Evolutionary conservation across 2,329 filamentous ascomycete genomes (phyloP).

Genomic region (Emericellopsis atlantica): DNA sequence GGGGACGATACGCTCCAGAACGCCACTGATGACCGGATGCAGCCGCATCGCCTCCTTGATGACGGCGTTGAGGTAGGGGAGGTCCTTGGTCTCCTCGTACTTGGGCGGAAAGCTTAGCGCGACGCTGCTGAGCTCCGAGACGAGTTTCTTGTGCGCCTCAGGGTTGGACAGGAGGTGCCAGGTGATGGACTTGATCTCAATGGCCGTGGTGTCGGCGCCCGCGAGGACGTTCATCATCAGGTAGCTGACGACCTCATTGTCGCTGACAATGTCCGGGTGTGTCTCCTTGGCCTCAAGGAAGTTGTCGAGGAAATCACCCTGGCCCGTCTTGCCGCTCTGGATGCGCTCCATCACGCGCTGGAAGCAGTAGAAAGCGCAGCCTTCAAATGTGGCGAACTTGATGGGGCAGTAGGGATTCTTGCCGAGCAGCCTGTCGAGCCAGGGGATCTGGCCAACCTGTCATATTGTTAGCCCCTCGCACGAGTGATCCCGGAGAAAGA

Average conservation of each 20-base stretch:
- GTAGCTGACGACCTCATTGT: slow-evolving; percentile 3
- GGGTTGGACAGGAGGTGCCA: slow-evolving; percentile 23
- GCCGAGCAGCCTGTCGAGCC: slow-evolving; percentile 3
- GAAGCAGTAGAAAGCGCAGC: slow-evolving; percentile 1
- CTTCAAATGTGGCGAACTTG: slow-evolving; percentile 4
- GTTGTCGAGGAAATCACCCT: slow-evolving; percentile 2
- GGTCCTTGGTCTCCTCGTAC: slow-evolving; percentile 11
- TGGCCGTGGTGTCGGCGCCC: slow-evolving; percentile 23
- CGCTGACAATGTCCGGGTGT: slow-evolving; percentile 1
- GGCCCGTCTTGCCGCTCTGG: neutral
- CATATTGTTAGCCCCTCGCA: neutral
- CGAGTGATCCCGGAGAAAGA: neutral
- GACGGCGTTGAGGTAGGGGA: slow-evolving; percentile 34
- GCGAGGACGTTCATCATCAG: slow-evolving; percentile 12
- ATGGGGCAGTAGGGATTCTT: slow-evolving; percentile 5
- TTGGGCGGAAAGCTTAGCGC: slow-evolving; percentile 9
- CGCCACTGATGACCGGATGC: slow-evolving; percentile 32
- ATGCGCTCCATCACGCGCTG: slow-evolving; percentile 3
- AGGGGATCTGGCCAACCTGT: slow-evolving; percentile 4
- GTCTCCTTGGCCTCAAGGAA: slow-evolving; percentile 2
- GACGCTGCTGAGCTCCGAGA: slow-evolving; percentile 23
- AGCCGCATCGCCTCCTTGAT: slow-evolving; percentile 36
- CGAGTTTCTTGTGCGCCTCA: slow-evolving; percentile 11
- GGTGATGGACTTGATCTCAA: slow-evolving; percentile 17
- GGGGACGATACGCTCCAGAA: slow-evolving; percentile 37